Conservation (phyloP, 2,329 filamentous ascomycete species). For the Alternaria tenuissima region DNA sequence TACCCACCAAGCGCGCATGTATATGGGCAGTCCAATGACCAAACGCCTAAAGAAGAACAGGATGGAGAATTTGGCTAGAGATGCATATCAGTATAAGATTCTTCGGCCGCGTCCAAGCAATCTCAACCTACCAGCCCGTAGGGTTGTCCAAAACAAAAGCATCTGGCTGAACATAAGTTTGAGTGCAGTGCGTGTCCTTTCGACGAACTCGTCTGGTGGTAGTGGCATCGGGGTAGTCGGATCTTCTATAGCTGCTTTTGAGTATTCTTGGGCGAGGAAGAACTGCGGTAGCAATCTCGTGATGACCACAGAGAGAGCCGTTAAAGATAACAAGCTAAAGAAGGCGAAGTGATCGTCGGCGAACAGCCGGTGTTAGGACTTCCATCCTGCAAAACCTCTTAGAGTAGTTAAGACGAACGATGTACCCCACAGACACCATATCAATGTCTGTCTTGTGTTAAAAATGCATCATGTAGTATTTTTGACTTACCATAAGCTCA, state of each 20-base stretch:
- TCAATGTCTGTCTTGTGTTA: not conserved
- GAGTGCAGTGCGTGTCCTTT: slow-evolving; percentile 3
- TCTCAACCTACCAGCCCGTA: slow-evolving; percentile 11
- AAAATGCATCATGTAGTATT: not conserved
- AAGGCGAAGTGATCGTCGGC: not conserved
- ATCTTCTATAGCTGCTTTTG: slow-evolving; percentile 1
- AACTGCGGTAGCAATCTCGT: slow-evolving; percentile 12
- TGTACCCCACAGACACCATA: not conserved
- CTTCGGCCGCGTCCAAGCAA: accelerated
- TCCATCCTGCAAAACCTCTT: not conserved
- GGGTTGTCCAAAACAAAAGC: slow-evolving; percentile 15
- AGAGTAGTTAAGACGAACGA: not conserved
- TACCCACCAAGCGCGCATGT: no score
- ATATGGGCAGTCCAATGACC: no score
- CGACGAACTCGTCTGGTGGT: not conserved
- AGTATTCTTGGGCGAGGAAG: slow-evolving; percentile 5
- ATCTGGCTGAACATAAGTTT: slow-evolving; percentile 18
- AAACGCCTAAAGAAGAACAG: no score
- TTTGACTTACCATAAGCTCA: not conserved
- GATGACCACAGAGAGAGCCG: not conserved
- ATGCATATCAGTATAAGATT: no score
- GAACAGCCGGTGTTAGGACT: not conserved
- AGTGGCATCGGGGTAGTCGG: no score
- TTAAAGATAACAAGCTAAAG: not conserved
- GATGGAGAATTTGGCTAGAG: no score